phyloP scores from a whole-genome alignment of 805 yeast species.

The Saccharomyces mikatae region DNA sequence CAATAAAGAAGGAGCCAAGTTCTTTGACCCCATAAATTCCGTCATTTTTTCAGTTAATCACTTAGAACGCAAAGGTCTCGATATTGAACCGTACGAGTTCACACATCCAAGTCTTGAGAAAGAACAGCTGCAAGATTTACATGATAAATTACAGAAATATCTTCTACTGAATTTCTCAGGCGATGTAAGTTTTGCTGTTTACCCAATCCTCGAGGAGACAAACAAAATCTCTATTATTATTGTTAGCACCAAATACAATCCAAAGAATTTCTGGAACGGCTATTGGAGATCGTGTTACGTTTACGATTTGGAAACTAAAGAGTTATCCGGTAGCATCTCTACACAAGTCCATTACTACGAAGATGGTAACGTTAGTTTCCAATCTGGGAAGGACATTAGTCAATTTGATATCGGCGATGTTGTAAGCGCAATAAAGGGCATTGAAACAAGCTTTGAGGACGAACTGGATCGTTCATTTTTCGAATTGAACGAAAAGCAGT shows the following conservation, averaged over 20 bases:
- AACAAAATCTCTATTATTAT: conserved; percentile 41
- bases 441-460: conserved; percentile 56
- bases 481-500: conserved; percentile 67
- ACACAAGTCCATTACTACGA: conserved; percentile 88
- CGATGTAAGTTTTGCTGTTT: conserved; percentile 38
- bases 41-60: conserved; percentile 55
- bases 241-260: conserved; percentile 63
- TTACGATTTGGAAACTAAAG: conserved; percentile 28
- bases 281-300: conserved; percentile 70
- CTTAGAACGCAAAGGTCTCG: conserved; percentile 39
- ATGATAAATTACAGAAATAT: conserved; percentile 35
- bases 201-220: conserved; percentile 25
- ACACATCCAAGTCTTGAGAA: conserved; percentile 10
- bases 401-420: conserved; percentile 20
- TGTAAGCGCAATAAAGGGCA: conserved; percentile 41
- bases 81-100: conserved; percentile 38
- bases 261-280: conserved; percentile 81
- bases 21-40: conserved; percentile 44
- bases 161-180: conserved; percentile 62
- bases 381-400: conserved; percentile 34
- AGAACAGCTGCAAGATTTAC: conserved; percentile 12
- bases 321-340: conserved; percentile 45
- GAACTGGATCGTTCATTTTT: conserved; percentile 55
- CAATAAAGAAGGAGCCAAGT: conserved; percentile 45
- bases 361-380: conserved; percentile 88